phyloP scores from a whole-genome alignment of 345 rosid genomes.

The Boechera retrofracta region DNA sequence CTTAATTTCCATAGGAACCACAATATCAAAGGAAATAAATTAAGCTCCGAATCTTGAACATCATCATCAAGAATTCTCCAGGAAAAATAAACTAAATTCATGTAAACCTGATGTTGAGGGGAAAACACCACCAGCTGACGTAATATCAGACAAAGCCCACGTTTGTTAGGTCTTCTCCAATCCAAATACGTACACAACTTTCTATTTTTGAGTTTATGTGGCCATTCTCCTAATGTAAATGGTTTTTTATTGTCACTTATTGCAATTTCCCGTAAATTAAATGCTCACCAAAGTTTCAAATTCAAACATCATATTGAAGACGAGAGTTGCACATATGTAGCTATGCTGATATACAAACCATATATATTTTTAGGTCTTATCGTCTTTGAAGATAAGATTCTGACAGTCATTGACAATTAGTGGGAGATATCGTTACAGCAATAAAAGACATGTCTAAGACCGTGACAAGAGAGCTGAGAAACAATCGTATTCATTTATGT shows the following conservation, averaged over 20 bases:
- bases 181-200: background rate
- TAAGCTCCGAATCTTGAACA: background rate
- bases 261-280: background rate
- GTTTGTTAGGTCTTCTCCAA: too few relatives aligned
- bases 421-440: background rate
- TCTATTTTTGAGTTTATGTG: background rate
- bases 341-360: background rate
- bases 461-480: constrained; percentile 4
- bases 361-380: background rate
- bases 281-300: background rate
- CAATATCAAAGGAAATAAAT: background rate
- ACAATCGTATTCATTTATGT: background rate
- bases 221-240: background rate
- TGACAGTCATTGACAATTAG: background rate
- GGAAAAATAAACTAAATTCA: background rate
- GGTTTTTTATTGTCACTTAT: background rate
- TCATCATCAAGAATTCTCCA: background rate
- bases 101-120: background rate
- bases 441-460: constrained; percentile 2
- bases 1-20: background rate
- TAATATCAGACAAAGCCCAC: too few relatives aligned
- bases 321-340: background rate
- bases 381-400: constrained; percentile 1
- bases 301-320: background rate
- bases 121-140: too few relatives aligned